Percentiles rank a stretch among this genome's conserved stretches.
phyloP scores from a whole-genome alignment of 768 basidiomycete species.

The Pleurotus ostreatus region DNA sequence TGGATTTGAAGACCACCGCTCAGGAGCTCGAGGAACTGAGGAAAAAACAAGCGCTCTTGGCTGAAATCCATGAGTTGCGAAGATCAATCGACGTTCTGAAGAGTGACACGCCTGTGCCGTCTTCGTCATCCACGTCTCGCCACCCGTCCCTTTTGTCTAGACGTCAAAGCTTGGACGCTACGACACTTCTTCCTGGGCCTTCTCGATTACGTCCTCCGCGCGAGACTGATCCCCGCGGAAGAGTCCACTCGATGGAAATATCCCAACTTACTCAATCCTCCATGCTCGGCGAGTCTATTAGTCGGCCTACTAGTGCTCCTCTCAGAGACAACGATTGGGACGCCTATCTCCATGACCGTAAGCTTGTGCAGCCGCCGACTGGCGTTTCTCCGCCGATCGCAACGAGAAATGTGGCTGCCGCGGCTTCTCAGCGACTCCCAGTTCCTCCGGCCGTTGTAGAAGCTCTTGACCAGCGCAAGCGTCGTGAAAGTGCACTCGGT shows the following conservation, averaged over 20 bases:
- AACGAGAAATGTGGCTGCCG: conserved; percentile 38
- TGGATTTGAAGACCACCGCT: conserved; percentile 28
- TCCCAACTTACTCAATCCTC: conserved; percentile 40
- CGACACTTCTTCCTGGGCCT: conserved; percentile 40
- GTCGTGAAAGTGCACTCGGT: conserved; percentile 65
- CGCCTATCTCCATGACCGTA: conserved; percentile 78
- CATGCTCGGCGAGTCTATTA: conserved; percentile 49
- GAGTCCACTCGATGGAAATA: conserved; percentile 73
- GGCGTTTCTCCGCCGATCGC: conserved; percentile 78
- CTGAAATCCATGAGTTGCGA: conserved; percentile 77
- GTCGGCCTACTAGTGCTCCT: conserved; percentile 71
- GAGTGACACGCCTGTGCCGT: conserved; percentile 66
- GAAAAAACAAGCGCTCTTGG: conserved; percentile 66
- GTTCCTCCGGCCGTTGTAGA: conserved; percentile 73
- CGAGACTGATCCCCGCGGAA: conserved; percentile 60
- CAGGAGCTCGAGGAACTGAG: conserved; percentile 54
- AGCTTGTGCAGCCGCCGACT: conserved; percentile 77
- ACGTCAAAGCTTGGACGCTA: conserved; percentile 66
- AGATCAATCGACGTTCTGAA: conserved; percentile 74
- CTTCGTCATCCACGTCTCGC: conserved; percentile 57
- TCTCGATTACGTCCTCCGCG: conserved; percentile 69
- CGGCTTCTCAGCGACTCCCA: conserved; percentile 41
- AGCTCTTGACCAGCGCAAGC: conserved; percentile 67
- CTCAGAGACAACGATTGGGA: conserved; percentile 83
- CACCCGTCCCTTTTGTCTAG: conserved; percentile 63